These are phyloP conservation scores for Penicillium thymicola DNA, from an alignment of 2,329 filamentous ascomycete genomes.

Conservation along the genomic window DNA sequence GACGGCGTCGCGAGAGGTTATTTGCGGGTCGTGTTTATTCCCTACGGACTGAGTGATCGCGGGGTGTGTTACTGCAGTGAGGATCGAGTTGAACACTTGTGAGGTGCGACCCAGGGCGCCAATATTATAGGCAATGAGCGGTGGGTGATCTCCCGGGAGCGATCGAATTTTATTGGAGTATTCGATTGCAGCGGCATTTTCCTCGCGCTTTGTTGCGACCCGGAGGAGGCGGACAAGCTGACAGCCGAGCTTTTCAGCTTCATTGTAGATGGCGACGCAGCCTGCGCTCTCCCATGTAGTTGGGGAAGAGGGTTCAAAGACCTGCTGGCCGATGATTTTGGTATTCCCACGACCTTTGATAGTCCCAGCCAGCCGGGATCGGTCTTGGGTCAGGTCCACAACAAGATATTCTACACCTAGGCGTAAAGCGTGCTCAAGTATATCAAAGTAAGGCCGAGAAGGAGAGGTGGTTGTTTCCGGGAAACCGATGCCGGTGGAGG, in stretches of 20 bases:
- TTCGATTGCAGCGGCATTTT: slow-evolving; percentile 37
- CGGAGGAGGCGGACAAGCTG: slow-evolving; percentile 41
- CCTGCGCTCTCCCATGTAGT: slow-evolving; percentile 36
- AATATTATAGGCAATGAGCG: slow-evolving; percentile 42
- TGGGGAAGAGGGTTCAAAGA: slow-evolving; percentile 29
- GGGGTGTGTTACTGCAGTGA: slow-evolving; percentile 43
- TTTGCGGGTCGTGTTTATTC: slow-evolving; percentile 31
- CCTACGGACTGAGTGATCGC: slow-evolving; percentile 28
- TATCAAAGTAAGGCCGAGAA: slow-evolving; percentile 29
- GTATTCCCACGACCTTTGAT: slow-evolving; percentile 38
- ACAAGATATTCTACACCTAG: slow-evolving; percentile 42
- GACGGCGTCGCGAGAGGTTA: slow-evolving; percentile 39
- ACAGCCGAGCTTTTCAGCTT: slow-evolving; percentile 37
- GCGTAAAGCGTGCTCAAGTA: slow-evolving; percentile 40
- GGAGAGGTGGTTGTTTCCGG: slow-evolving; percentile 9
- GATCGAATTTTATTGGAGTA: slow-evolving; percentile 38
- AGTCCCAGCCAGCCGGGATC: slow-evolving; percentile 24
- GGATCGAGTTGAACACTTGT: slow-evolving; percentile 43
- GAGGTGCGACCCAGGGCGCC: slow-evolving; percentile 42
- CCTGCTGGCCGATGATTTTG: slow-evolving; percentile 41
- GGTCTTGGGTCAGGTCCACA: slow-evolving; percentile 36
- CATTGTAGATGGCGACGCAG: slow-evolving; percentile 33
- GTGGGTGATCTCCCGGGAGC: slow-evolving; percentile 29
- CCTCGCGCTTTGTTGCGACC: slow-evolving; percentile 35
- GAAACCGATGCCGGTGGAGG: slow-evolving; percentile 14